phyloP scores from a whole-genome alignment of 1,284 basidiomycete species.

The Apiotrichum mycotoxinovorans region DNA sequence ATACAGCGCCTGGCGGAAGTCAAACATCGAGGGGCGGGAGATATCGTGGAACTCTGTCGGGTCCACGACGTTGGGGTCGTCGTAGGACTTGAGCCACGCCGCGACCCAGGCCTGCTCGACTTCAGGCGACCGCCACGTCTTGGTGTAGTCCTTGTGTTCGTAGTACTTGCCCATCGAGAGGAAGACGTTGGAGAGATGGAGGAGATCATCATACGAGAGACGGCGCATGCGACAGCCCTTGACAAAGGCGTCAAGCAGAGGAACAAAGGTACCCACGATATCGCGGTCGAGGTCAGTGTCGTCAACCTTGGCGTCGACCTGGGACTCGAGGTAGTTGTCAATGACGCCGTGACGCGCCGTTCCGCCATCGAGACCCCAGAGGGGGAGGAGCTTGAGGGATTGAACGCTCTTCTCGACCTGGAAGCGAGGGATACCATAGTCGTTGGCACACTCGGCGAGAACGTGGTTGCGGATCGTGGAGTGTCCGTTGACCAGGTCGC shows the following conservation, averaged over 20 bases:
- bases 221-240: slow-evolving; percentile 14
- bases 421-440: slow-evolving; percentile 15
- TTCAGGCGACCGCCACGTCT: slow-evolving; percentile 9
- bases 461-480: slow-evolving; percentile 15
- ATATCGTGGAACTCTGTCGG: slow-evolving; percentile 10
- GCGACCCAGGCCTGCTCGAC: slow-evolving; percentile 13
- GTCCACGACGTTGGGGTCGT: slow-evolving; percentile 11
- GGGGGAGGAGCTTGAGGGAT: slow-evolving; percentile 12
- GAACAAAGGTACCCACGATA: slow-evolving; percentile 11
- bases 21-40: slow-evolving; percentile 9
- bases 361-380: slow-evolving; percentile 15
- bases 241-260: slow-evolving; percentile 11
- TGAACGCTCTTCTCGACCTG: slow-evolving; percentile 16
- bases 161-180: slow-evolving; percentile 15
- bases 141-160: slow-evolving; percentile 12
- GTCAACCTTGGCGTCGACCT: slow-evolving; percentile 13
- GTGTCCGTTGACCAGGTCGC: slow-evolving; percentile 16
- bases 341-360: slow-evolving; percentile 12
- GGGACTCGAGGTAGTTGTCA: slow-evolving; percentile 14
- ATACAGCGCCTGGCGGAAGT: slow-evolving; percentile 15
- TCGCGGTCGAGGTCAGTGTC: slow-evolving; percentile 13
- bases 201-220: slow-evolving; percentile 1
- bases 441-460: slow-evolving; percentile 17
- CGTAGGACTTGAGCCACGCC: slow-evolving; percentile 11
- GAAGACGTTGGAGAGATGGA: slow-evolving; percentile 10